Conservation (phyloP, 768 basidiomycete genomes). For the Trametes cinnabarina region DNA sequence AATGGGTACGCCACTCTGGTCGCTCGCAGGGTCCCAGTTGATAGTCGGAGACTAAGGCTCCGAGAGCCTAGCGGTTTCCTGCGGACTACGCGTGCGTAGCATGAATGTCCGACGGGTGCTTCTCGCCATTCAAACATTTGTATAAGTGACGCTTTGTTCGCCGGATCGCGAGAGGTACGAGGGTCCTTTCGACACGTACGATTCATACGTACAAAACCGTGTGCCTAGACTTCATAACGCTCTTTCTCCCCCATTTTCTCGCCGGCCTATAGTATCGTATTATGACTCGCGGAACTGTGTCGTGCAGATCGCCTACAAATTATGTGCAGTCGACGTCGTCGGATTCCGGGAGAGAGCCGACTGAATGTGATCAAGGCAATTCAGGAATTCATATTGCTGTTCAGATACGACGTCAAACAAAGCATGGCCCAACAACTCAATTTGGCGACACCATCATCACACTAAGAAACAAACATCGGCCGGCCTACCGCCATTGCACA, state of each 20-base stretch:
- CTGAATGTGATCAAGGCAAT: too few relatives aligned
- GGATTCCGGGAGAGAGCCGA: too few relatives aligned
- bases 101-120: background rate
- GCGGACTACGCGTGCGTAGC: background rate
- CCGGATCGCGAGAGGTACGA: background rate
- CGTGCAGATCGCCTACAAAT: too few relatives aligned
- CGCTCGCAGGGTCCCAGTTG: background rate
- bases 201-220: constrained; percentile 10
- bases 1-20: background rate
- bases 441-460: background rate
- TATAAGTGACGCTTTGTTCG: constrained; percentile 5
- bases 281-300: too few relatives aligned
- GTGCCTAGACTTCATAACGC: background rate
- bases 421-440: background rate
- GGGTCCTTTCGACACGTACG: background rate
- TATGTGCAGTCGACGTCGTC: too few relatives aligned
- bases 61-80: background rate
- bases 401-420: background rate
- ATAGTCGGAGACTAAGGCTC: background rate
- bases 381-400: background rate
- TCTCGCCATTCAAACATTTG: background rate
- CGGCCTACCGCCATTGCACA: too few relatives aligned
- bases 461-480: too few relatives aligned
- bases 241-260: constrained; percentile 5
- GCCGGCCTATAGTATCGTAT: background rate